A percentile compares a stretch with the other conserved stretches of the same genome.
phyloP scores from a whole-genome alignment of 441 rosid species.

The Adansonia grandidieri region DNA sequence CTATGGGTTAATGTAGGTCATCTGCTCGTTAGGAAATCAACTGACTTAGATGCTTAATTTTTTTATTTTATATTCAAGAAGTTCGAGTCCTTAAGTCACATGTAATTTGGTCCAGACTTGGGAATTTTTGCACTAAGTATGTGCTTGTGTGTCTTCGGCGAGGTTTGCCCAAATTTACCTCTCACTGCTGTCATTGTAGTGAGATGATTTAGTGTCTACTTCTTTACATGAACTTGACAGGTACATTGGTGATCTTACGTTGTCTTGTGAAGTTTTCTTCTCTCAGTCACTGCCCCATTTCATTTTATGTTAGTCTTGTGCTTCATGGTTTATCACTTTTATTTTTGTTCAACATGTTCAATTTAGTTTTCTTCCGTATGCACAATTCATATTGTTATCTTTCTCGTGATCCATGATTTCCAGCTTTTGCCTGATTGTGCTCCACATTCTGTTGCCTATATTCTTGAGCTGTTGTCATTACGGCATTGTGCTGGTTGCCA shows the following conservation, averaged over 20 bases:
- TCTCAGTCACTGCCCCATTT: background rate
- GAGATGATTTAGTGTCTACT: background rate
- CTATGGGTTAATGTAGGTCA: background rate
- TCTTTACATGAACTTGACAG: background rate
- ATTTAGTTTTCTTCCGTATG: constrained; percentile 1
- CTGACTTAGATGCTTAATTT: background rate
- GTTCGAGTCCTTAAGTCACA: background rate
- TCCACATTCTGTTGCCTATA: constrained; percentile 78
- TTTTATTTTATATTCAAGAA: background rate
- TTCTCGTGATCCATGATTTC: constrained; percentile 19
- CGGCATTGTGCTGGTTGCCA: constrained; percentile 90
- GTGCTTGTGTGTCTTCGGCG: background rate
- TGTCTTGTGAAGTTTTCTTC: background rate
- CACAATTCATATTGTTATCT: background rate
- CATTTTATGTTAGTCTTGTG: background rate
- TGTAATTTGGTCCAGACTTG: background rate
- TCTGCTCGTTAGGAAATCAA: constrained; percentile 1
- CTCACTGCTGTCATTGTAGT: background rate
- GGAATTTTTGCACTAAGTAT: background rate
- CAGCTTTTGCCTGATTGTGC: constrained; percentile 97
- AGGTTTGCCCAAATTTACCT: background rate
- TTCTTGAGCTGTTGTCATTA: constrained; percentile 71
- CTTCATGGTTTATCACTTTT: background rate
- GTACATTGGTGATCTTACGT: background rate
- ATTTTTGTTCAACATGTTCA: background rate